phyloP scores from a whole-genome alignment of 805 yeast genomes.

The Candida anglica region DNA sequence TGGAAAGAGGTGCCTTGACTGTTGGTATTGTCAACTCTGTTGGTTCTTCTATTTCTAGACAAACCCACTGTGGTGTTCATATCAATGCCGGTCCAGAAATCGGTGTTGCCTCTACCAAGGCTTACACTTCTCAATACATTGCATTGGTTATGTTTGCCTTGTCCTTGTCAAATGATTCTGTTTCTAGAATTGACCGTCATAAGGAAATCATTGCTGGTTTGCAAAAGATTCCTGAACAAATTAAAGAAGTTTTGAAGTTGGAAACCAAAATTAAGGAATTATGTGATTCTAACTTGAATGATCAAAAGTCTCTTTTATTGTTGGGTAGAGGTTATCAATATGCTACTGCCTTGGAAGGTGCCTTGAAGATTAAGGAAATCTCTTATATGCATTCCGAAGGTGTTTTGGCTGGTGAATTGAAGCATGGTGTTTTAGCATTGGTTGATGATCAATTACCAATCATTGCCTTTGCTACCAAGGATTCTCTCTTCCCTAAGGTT shows the following conservation, averaged over 20 bases:
- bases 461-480: conserved; percentile 94
- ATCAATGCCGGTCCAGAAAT: conserved; percentile 99
- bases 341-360: conserved; percentile 98
- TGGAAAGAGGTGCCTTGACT: conserved; percentile 95
- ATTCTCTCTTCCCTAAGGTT: conserved; percentile 92
- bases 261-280: conserved; percentile 71
- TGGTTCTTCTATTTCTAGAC: conserved; percentile 95
- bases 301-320: conserved; percentile 81
- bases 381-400: conserved; percentile 99
- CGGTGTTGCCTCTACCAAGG: conserved; percentile 98
- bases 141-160: conserved; percentile 96
- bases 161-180: conserved; percentile 87
- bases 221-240: conserved; percentile 79
- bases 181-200: conserved; percentile 74
- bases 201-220: conserved; percentile 83
- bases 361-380: conserved; percentile 95
- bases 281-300: conserved; percentile 68
- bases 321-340: conserved; percentile 97
- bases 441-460: conserved; percentile 94
- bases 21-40: conserved; percentile 97
- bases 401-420: conserved; percentile 97
- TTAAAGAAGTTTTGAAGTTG: conserved; percentile 67
- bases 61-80: conserved; percentile 98
- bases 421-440: conserved; percentile 96
- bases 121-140: conserved; percentile 96